Evolutionary conservation across 306 rosid genomes (phyloP), one percentile per base, ranked within the genome.

Genomic region (Dalbergia oliveri): DNA sequence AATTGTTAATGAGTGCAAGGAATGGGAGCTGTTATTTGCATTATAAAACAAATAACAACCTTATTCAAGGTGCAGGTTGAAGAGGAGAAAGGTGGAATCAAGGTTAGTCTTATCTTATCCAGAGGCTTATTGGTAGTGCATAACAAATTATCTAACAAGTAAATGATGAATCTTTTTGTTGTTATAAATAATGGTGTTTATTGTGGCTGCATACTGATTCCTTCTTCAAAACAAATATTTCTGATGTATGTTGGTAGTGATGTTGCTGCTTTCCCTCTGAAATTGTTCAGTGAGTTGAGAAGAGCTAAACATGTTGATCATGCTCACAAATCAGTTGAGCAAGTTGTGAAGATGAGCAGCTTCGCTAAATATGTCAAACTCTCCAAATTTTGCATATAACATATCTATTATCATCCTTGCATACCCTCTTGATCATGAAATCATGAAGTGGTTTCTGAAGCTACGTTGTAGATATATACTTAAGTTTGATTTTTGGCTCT

Each of bases 171-270:
- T 77, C 6, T 53, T 68, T 56, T 81, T 37, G 23, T 1, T 21
- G 49, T 43, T 72, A 66, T 66, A 26, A 62, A 37, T 56, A 76
- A 74, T 43, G 53, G 3, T 34, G 69, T 70, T 70, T 78, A 45
- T 59, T 50, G 21, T 88, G 77, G 73, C 82, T 80, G 81, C 88
- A 95, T 97, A 95, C 99, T 15, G 97, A 95, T 78, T 73, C 88
- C 14, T 93, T 79, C 92, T 95, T 95, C 83, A 91, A 91, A 85
- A 84, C 96, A 73, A 95, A 86, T 79, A 86, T 90, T 72, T 80
- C 97, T n/a, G 85, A 64, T 79, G 99, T 95, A 95, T 86, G 99
- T 98, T 69, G 97, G 93, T 41, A 98, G 99, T 64, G 99, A 95
- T 85, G 98, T 95, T 31, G 97, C 98, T 63, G 91, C 99, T 47